A percentile compares a stretch with the other conserved stretches of the same genome.
These are phyloP conservation scores for Zarea fungicola DNA, from an alignment of 2,329 filamentous ascomycete species.

Conservation along the genomic window DNA sequence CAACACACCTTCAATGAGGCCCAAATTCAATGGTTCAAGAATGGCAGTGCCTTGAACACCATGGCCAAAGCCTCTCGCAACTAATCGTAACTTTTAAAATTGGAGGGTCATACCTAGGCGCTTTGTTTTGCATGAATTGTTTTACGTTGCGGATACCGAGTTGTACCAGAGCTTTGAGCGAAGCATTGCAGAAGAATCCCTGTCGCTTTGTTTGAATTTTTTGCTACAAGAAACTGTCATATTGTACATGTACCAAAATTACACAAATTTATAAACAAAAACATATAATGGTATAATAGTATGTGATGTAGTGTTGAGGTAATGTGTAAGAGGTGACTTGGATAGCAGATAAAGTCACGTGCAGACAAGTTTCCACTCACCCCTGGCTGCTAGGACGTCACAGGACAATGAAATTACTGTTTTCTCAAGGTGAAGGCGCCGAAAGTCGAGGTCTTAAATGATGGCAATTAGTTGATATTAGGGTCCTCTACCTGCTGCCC, in stretches of 20 bases:
- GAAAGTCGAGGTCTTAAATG: background rate
- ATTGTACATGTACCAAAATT: constrained; percentile 11
- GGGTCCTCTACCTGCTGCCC: background rate
- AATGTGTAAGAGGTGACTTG: no score
- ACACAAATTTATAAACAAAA: no score
- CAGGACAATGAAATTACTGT: background rate
- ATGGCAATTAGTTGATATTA: background rate
- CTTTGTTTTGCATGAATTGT: constrained; percentile 8
- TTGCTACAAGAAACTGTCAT: constrained; percentile 8
- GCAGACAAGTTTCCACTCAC: constrained; percentile 2
- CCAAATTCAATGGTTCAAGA: constrained; percentile 99
- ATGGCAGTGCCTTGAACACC: constrained; percentile 94
- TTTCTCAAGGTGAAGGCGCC: background rate
- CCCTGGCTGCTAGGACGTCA: constrained; percentile 4
- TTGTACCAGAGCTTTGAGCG: background rate
- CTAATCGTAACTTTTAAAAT: constrained; percentile 19
- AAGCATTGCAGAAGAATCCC: background rate
- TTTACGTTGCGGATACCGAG: constrained; percentile 5
- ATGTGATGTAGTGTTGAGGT: no score
- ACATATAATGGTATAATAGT: no score
- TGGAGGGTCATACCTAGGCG: constrained; percentile 9
- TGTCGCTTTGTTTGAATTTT: background rate
- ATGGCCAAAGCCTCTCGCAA: constrained; percentile 69
- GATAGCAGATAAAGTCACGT: constrained; percentile 5
- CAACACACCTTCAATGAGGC: constrained; percentile 96